Conservation (phyloP, 208 protist species). For the Acanthamoeba rhysodes region DNA sequence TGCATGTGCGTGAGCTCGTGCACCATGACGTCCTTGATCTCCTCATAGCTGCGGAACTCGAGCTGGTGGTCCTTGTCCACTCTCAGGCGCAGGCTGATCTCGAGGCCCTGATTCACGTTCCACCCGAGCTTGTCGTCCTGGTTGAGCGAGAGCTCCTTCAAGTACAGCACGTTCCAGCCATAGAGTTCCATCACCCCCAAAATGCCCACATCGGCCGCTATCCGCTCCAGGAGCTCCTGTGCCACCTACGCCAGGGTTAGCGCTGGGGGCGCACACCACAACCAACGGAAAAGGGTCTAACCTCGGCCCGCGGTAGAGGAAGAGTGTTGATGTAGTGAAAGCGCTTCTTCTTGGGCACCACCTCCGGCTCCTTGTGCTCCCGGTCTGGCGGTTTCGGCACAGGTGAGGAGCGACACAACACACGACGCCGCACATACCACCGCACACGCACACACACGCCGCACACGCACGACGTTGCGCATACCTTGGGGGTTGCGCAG, state of each 20-base stretch:
- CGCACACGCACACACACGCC: neutral
- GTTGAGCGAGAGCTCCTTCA: constrained; percentile 32
- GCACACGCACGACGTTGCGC: neutral
- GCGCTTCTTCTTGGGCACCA: constrained; percentile 13
- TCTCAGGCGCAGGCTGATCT: constrained; percentile 9
- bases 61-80: neutral
- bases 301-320: neutral
- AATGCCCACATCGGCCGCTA: neutral
- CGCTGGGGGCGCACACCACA: neutral
- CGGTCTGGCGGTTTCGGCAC: neutral
- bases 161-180: constrained; percentile 14
- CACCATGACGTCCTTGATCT: constrained; percentile 32
- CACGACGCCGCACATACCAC: neutral
- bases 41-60: constrained; percentile 8
- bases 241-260: neutral
- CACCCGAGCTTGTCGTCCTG: constrained; percentile 57
- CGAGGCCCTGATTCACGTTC: constrained; percentile 46
- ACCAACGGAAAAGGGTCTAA: neutral
- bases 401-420: neutral
- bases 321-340: constrained; percentile 44
- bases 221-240: neutral
- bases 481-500: constrained; percentile 22
- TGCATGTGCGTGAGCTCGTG: constrained; percentile 53
- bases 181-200: neutral
- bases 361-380: neutral